A percentile compares a stretch with the other conserved stretches of the same genome.
Conservation (phyloP, 2,329 filamentous ascomycete species). For the Leptographium wingfieldii region DNA sequence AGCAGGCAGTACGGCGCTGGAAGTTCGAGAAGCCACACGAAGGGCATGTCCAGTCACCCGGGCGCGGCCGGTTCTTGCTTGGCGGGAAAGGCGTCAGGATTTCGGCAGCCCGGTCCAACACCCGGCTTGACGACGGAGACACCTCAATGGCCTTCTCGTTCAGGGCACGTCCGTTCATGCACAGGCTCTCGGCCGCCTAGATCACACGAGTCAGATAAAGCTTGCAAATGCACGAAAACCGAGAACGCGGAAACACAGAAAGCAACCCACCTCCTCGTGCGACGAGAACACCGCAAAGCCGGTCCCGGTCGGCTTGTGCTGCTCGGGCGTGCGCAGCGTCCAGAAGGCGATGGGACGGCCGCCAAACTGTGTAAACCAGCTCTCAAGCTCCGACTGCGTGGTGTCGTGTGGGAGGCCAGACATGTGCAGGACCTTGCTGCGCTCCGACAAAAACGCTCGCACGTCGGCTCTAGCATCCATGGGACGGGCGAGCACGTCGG, state of each 20-base stretch:
- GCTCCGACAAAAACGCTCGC: constrained; percentile 85
- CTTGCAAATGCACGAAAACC: not conserved
- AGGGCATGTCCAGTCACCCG: constrained; percentile 97
- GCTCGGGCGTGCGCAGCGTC: constrained; percentile 93
- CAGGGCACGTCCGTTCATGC: constrained; percentile 96
- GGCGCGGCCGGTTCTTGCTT: constrained; percentile 93
- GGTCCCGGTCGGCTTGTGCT: constrained; percentile 98
- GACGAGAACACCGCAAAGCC: constrained; percentile 98
- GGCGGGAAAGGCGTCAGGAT: constrained; percentile 96
- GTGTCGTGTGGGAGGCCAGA: constrained; percentile 95
- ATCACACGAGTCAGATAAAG: not conserved
- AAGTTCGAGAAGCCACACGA: constrained; percentile 99
- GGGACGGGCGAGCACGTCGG: constrained; percentile 84
- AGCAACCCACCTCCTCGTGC: constrained; percentile 77
- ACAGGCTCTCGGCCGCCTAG: constrained; percentile 90
- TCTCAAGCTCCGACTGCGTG: constrained; percentile 95
- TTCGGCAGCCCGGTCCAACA: constrained; percentile 87
- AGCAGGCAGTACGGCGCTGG: constrained; percentile 94
- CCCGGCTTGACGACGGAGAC: constrained; percentile 90
- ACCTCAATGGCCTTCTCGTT: constrained; percentile 99
- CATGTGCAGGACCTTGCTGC: constrained; percentile 97
- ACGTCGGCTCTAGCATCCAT: constrained; percentile 97
- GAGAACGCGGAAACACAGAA: not conserved
- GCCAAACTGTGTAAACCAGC: constrained; percentile 98
- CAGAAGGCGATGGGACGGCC: constrained; percentile 97